Base-by-base conservation (phyloP, 1,284 basidiomycete species). In the Austroboletus novae-zelandiae region DNA sequence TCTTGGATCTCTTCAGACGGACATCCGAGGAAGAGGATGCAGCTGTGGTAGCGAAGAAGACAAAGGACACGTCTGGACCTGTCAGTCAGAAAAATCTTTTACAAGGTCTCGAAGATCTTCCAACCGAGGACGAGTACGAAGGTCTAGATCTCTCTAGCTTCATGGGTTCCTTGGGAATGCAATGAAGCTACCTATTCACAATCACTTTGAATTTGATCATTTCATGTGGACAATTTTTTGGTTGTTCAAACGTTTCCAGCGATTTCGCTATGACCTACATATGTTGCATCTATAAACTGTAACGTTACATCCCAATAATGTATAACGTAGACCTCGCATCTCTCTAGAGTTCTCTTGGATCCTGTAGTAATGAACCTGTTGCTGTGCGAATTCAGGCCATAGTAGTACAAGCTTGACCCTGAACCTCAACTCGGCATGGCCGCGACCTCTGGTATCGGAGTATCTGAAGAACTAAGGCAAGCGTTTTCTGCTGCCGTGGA, bases 1-100 rank as follows among this genome's bases (percentile, higher is more conserved):
- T 99, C 36, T 76, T 99, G 36, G 97, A 99, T 69, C 79, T 99
- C 40, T 99, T 99, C 80, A 82, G 78, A 60, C 86, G 86, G 17
- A 92, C 91, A 8, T 83, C 83, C 6, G 83, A 86, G 51, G 89
- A 89, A 55, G 86, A 91, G 57, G 82, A 84, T 41, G 72, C 76
- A 0, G 69, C 74, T 0, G 74, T 76, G 2, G 72, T 76, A 47
- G 71, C 76, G 56, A 84, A 79, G 53, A 84, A 79, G 65, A 62
- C 73, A 35, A 83, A 78, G 57, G 80, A 84, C 47, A 56, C 68
- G 13, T 59, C 68, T 40, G 80, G 80, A 17, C 74, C 83, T 39
- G 68, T 78, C 44, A 80, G 74, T 48, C 85, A 90, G 64, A 93
- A 89, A 71, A 91, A 88, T 65, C 74, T 94, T 34, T 73, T 96